These are phyloP conservation scores for Odontarrhena argentea DNA, from an alignment of 345 rosid species.

Conservation along the genomic window DNA sequence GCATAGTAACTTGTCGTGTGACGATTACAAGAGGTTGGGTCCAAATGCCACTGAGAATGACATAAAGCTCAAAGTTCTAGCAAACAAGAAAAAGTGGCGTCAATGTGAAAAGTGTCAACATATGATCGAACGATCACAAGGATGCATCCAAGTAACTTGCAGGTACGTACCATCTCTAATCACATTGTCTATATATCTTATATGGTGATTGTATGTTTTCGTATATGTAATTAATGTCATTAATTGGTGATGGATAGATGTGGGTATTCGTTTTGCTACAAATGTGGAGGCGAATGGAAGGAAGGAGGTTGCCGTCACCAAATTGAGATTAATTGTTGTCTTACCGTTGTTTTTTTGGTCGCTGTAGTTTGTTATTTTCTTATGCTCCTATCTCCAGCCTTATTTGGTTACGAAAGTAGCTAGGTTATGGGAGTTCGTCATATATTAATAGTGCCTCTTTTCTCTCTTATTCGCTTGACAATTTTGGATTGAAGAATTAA, in stretches of 20 bases:
- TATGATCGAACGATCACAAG: conserved; percentile 47
- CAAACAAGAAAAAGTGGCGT: conserved; percentile 46
- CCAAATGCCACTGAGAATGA: conserved; percentile 42
- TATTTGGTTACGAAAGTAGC: too few relatives aligned
- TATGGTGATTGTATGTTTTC: neutral
- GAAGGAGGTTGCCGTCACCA: neutral
- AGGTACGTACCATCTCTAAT: conserved; percentile 47
- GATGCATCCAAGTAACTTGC: conserved; percentile 49
- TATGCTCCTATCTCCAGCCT: too few relatives aligned
- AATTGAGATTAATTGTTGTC: too few relatives aligned
- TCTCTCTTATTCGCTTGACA: too few relatives aligned
- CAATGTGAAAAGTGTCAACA: conserved; percentile 49
- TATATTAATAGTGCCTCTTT: too few relatives aligned
- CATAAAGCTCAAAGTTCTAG: conserved; percentile 42
- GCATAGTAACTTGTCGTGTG: conserved; percentile 57
- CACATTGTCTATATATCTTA: neutral
- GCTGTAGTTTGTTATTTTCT: too few relatives aligned
- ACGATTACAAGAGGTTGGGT: conserved; percentile 41
- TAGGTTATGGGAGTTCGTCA: too few relatives aligned
- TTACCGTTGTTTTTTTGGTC: too few relatives aligned
- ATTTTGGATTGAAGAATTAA: too few relatives aligned
- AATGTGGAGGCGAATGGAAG: conserved; percentile 53
- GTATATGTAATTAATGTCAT: neutral
- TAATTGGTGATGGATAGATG: neutral
- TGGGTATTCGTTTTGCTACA: conserved; percentile 50